A percentile compares a stretch with the other conserved stretches of the same genome.
Evolutionary conservation across 2,329 filamentous ascomycete species (phyloP).

Genomic region (Drechslera avenae): DNA sequence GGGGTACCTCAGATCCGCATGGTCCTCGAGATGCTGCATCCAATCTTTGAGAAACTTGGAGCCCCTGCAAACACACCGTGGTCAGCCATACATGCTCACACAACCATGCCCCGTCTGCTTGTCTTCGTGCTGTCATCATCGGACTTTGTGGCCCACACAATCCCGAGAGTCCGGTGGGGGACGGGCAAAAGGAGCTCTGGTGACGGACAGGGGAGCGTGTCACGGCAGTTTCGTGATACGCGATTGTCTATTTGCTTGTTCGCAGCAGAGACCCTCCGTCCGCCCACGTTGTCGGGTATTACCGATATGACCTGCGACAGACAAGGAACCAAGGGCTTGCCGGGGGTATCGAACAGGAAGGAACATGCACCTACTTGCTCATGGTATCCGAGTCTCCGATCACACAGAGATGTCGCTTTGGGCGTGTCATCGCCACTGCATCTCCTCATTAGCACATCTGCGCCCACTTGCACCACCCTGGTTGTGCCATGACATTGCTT

Average conservation of each 20-base stretch:
- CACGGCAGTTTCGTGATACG: conserved; percentile 23
- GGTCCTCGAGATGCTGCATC: conserved; percentile 90
- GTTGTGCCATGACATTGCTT: conserved; percentile 1
- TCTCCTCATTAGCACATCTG: conserved; percentile 17
- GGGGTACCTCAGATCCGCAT: conserved; percentile 88
- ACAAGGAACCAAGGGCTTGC: not conserved
- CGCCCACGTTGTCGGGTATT: conserved; percentile 17
- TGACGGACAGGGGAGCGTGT: conserved; percentile 17
- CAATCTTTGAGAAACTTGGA: conserved; percentile 84
- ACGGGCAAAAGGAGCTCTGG: not conserved
- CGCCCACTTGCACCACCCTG: not conserved
- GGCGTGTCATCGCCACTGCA: conserved; percentile 92
- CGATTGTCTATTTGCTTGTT: conserved; percentile 8
- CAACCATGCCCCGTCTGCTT: conserved; percentile 1
- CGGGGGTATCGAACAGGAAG: conserved; percentile 8
- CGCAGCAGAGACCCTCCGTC: conserved; percentile 12
- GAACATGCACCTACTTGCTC: conserved; percentile 66
- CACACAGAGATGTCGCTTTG: conserved; percentile 85
- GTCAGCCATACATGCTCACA: no score
- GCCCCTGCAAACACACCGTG: conserved; percentile 61
- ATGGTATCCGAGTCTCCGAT: conserved; percentile 96
- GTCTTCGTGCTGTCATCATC: conserved; percentile 11
- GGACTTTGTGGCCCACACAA: not conserved
- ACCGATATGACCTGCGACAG: conserved; percentile 4
- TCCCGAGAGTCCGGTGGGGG: no score